Evolutionary conservation across 768 basidiomycete species (phyloP), one percentile per base, ranked within the genome.

Genomic region (Auriculariales sp.): DNA sequence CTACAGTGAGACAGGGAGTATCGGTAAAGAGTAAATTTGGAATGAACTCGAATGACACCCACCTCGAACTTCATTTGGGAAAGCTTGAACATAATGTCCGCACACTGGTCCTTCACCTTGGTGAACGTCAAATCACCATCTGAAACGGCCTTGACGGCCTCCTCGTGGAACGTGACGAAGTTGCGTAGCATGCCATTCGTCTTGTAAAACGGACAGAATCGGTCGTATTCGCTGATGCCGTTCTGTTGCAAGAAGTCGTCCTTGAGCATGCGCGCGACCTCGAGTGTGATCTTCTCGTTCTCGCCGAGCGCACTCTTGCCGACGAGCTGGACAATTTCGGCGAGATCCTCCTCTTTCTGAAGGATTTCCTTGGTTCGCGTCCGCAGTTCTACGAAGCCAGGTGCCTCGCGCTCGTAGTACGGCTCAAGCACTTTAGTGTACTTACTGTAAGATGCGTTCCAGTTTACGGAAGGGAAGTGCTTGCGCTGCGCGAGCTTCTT

Each of bases 401-500:
- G 87, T 58, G 89, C 82, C 47, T 81, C 82, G 35, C 72, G 68
- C 64, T 98, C 92, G 66, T 98, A 99, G 66, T 92, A 83, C 1
- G 85, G 77, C 58, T 94, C 92, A 33, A 97, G 77, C 9, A 92
- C 81, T 62, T 92, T 93, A 54, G 83, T 86, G 67, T 99, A 98
- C 66, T 99, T 99, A 52, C 95, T 98, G 66, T 98, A 98, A 9
- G 95, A 99, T n/a, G 95, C 70, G 56, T 83, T 95, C 95, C 95
- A 99, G 69, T 99, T 97, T 64, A 99, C 94, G n/a, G 93, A 95
- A 1, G 95, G 95, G 76, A 99, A 99, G 64, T 99, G 93, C 66
- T 99, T 98, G 54, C 94, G 78, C 64, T 98, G 95, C 2, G 95
- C 95, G 52, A 98, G 80, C 63, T 94, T 92, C 80, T 99, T 99